Conservation (phyloP, 1,284 basidiomycete species). For the Cerioporus squamosus region DNA sequence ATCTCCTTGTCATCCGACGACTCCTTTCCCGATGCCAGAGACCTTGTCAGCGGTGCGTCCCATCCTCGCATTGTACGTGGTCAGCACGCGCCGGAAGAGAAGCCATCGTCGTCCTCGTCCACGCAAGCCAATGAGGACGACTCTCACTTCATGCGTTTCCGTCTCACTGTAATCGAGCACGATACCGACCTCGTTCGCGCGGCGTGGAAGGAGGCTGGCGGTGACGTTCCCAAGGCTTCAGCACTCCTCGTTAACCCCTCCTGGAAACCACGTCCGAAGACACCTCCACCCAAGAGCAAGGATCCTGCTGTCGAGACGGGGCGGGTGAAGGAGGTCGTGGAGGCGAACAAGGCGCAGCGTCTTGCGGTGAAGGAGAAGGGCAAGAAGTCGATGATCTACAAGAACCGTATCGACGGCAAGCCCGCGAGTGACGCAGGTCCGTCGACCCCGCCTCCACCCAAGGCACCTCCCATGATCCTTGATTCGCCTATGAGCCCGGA, state of each 20-base stretch:
- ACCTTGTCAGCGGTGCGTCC: constrained; percentile 48
- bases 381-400: constrained; percentile 78
- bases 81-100: constrained; percentile 35
- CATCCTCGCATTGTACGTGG: constrained; percentile 59
- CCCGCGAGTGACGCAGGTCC: constrained; percentile 17
- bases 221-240: constrained; percentile 62
- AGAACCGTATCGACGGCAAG: constrained; percentile 53
- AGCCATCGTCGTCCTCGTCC: constrained; percentile 20
- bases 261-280: constrained; percentile 49
- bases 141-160: constrained; percentile 57
- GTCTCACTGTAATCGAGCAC: constrained; percentile 60
- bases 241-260: constrained; percentile 57
- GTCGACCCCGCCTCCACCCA: constrained; percentile 19
- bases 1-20: constrained; percentile 61
- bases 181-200: constrained; percentile 51
- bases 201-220: constrained; percentile 66
- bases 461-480: constrained; percentile 20
- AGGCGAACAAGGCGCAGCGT: constrained; percentile 65
- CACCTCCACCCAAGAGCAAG: constrained; percentile 32
- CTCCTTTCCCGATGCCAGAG: constrained; percentile 51
- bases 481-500: constrained; percentile 41
- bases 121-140: constrained; percentile 24
- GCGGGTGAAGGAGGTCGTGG: constrained; percentile 70
- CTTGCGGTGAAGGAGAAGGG: constrained; percentile 70
- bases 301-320: constrained; percentile 47